phyloP scores from a whole-genome alignment of 345 rosid genomes.

The Lumnitzera littorea region DNA sequence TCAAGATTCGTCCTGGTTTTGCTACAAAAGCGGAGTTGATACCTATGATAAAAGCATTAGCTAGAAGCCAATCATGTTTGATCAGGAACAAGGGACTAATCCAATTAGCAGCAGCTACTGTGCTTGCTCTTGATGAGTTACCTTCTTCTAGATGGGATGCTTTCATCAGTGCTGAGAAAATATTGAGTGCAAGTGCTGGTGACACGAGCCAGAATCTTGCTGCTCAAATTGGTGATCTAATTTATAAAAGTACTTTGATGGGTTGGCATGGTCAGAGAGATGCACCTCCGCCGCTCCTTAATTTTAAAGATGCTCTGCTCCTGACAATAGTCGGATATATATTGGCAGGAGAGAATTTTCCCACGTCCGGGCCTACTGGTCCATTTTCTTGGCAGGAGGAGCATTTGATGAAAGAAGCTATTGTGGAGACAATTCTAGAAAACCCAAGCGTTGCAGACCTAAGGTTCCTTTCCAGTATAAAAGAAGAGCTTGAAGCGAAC shows the following conservation, averaged over 20 bases:
- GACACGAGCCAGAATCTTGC: slow-evolving; percentile 92
- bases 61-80: slow-evolving; percentile 51
- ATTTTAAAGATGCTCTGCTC: slow-evolving; percentile 70
- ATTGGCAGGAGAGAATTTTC: slow-evolving; percentile 92
- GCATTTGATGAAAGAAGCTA: slow-evolving; percentile 82
- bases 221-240: slow-evolving; percentile 85
- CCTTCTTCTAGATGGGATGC: slow-evolving; percentile 77
- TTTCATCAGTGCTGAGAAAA: slow-evolving; percentile 81
- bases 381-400: slow-evolving; percentile 99
- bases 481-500: slow-evolving; percentile 66
- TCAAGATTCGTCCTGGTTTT: slow-evolving; percentile 62
- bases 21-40: slow-evolving; percentile 62
- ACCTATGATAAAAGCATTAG: slow-evolving; percentile 55
- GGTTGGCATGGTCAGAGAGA: slow-evolving; percentile 34
- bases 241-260: slow-evolving; percentile 56
- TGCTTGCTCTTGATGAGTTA: slow-evolving; percentile 56
- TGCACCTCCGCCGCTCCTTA: slow-evolving; percentile 45
- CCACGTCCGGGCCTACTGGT: slow-evolving; percentile 79
- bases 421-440: slow-evolving; percentile 67
- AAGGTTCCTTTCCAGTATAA: slow-evolving; percentile 63
- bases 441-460: slow-evolving; percentile 60
- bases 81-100: slow-evolving; percentile 75
- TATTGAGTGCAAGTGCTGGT: slow-evolving; percentile 72
- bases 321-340: slow-evolving; percentile 71
- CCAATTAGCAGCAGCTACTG: slow-evolving; percentile 74